Base-by-base conservation (phyloP, 805 yeast species). In the Candida sithepensis region DNA sequence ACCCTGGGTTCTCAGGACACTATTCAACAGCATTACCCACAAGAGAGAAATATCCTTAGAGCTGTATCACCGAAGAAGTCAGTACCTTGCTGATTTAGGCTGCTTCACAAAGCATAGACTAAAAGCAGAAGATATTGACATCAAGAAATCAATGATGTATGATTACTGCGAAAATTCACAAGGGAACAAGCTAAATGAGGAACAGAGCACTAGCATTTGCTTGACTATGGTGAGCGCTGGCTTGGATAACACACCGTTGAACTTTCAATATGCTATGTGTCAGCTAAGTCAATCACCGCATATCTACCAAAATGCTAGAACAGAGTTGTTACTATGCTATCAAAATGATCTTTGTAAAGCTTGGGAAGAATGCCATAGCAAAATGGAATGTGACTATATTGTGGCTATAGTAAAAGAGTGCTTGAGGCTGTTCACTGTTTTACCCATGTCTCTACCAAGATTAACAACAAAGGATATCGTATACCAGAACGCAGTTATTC, bases 141-240 rank as follows among this genome's bases (percentile, higher is more conserved):
- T 57, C 14, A 45, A 45, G 26, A 50, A 53, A 60, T 40, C 60
- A 39, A n/a, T 65, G 19, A 61, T 59, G 43, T 66, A 63, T 41
- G 53, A 53, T 32, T 65, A 64, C 36, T 56, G 58, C 38, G 48
- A 49, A 13, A 43, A 51, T 45, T 24, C 47, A 41, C 20, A 52
- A 37, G 37, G 42, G 22, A 12, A 38, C 12, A 16, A 39, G 3
- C 59, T 73, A 12, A 63, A 65, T 8, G 57, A 52, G 2, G 63
- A 63, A 8, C 88, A 84, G 56, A 59, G 81, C 42, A 69, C 70
- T 40, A 78, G 87, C 40, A 72, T 83, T 5, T 85, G 91, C 58
- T 67, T 85, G 37, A 82, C 91, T 0, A 79, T 85, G 84, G 83
- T 85, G 0, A 82, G 89, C 54, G 94, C 91, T 8, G 94, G 94